Evolutionary conservation across 352 stramenopile genomes (phyloP).

Genomic region (Phytophthora constricta): DNA sequence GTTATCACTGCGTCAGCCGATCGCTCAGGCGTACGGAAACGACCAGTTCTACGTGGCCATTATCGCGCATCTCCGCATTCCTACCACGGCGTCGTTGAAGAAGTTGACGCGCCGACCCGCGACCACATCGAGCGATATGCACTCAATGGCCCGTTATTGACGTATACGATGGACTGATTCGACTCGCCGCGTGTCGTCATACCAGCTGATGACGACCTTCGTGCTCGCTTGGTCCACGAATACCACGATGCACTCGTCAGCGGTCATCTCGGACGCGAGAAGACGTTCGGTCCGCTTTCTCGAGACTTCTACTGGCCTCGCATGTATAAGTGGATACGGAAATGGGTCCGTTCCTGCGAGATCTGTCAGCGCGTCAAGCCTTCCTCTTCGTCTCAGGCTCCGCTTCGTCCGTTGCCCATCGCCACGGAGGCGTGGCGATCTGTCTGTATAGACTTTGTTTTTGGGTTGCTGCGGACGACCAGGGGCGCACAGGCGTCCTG

Average conservation of each 20-base stretch:
- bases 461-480: slow-evolving; percentile 7
- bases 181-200: slow-evolving; percentile 17
- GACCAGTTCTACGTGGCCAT: neutral
- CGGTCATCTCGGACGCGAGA: slow-evolving; percentile 31
- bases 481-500: slow-evolving; percentile 10
- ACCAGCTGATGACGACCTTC: slow-evolving; percentile 6
- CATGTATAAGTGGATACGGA: slow-evolving; percentile 34
- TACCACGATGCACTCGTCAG: slow-evolving; percentile 13
- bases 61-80: neutral
- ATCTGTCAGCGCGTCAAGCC: slow-evolving; percentile 29
- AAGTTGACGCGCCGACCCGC: neutral
- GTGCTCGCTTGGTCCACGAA: slow-evolving; percentile 20
- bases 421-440: slow-evolving; percentile 5
- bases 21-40: neutral
- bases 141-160: neutral
- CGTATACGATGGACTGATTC: slow-evolving; percentile 5
- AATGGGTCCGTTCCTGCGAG: slow-evolving; percentile 13
- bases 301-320: slow-evolving; percentile 31
- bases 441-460: slow-evolving; percentile 27
- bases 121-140: neutral
- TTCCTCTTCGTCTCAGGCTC: neutral
- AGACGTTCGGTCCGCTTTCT: slow-evolving; percentile 19
- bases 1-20: neutral
- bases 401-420: slow-evolving; percentile 15
- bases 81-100: neutral